phyloP scores from a whole-genome alignment of 2,329 filamentous ascomycete species.

The Pestalotiopsis sp. region DNA sequence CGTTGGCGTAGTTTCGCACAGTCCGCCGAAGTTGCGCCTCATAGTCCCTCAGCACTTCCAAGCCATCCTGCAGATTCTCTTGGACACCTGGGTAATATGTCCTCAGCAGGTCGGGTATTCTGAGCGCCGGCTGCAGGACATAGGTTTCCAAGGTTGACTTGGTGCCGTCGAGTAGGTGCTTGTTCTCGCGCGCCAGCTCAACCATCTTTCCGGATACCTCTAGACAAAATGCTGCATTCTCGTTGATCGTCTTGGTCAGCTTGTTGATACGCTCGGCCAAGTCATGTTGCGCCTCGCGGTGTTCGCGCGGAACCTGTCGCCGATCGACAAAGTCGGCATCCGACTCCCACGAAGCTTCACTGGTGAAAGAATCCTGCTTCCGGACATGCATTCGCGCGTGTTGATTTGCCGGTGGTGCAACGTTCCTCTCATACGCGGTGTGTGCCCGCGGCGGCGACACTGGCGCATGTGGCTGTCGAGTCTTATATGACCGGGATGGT shows the following conservation, averaged over 20 bases:
- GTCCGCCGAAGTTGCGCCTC: constrained; percentile 15
- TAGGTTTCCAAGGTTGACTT: constrained; percentile 14
- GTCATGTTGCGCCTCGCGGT: constrained; percentile 14
- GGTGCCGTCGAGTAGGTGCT: constrained; percentile 14
- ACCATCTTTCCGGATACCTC: constrained; percentile 16
- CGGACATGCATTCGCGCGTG: background rate
- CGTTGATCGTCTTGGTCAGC: constrained; percentile 13
- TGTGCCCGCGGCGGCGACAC: no score
- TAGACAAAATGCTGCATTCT: constrained; percentile 14
- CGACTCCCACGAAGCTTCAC: constrained; percentile 6
- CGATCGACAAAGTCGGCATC: constrained; percentile 13
- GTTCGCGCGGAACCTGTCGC: constrained; percentile 8
- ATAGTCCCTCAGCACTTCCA: constrained; percentile 13
- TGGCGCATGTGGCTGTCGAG: no score
- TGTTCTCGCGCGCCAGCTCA: constrained; percentile 17
- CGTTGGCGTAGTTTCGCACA: constrained; percentile 12
- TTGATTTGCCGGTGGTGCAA: background rate
- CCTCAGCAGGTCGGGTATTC: constrained; percentile 9
- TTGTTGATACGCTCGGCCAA: constrained; percentile 16
- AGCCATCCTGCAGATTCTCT: constrained; percentile 10
- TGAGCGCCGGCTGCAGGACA: constrained; percentile 16
- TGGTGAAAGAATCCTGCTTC: background rate
- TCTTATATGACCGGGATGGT: background rate
- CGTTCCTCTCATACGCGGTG: no score
- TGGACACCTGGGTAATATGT: constrained; percentile 15